Evolutionary conservation across 495 filamentous ascomycete species (phyloP).

Genomic region (Cercophora scortea): DNA sequence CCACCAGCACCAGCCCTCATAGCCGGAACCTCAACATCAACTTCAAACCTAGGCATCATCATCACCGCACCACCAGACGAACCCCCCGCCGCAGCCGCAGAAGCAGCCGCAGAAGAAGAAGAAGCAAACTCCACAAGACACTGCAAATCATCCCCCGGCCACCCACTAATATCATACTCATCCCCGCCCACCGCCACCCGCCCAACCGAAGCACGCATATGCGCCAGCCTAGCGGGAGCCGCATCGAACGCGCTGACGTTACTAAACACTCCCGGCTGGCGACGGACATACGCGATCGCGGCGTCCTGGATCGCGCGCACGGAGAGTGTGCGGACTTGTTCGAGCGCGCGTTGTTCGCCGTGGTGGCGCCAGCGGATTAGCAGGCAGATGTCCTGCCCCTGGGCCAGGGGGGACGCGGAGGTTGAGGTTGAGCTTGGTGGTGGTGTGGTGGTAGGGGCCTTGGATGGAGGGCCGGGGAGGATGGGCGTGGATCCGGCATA

Average conservation of each 20-base stretch:
- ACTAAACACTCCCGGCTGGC: slow-evolving; percentile 5
- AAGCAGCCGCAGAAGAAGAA: not conserved
- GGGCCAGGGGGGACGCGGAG: not conserved
- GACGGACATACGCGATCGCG: slow-evolving; percentile 18
- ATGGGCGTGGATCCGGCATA: no score
- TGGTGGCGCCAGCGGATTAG: slow-evolving; percentile 22
- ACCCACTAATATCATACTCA: slow-evolving; percentile 25
- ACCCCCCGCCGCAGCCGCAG: no score
- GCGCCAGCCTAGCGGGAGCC: not conserved
- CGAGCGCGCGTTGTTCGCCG: slow-evolving; percentile 18
- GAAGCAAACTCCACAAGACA: slow-evolving; percentile 8
- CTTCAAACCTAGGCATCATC: not conserved
- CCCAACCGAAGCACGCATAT: slow-evolving; percentile 16
- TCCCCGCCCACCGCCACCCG: slow-evolving; percentile 15
- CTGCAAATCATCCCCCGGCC: slow-evolving; percentile 19
- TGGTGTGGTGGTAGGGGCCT: not conserved
- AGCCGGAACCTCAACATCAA: not conserved
- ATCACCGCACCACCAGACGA: no score
- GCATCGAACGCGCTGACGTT: not conserved
- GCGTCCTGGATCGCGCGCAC: slow-evolving; percentile 16
- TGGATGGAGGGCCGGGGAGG: no score
- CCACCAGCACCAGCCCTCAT: no score
- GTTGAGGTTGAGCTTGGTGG: not conserved
- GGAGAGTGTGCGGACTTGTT: slow-evolving; percentile 4
- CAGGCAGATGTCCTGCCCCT: slow-evolving; percentile 16